phyloP scores from a whole-genome alignment of 2,329 filamentous ascomycete genomes.

The Dothistroma pini region DNA sequence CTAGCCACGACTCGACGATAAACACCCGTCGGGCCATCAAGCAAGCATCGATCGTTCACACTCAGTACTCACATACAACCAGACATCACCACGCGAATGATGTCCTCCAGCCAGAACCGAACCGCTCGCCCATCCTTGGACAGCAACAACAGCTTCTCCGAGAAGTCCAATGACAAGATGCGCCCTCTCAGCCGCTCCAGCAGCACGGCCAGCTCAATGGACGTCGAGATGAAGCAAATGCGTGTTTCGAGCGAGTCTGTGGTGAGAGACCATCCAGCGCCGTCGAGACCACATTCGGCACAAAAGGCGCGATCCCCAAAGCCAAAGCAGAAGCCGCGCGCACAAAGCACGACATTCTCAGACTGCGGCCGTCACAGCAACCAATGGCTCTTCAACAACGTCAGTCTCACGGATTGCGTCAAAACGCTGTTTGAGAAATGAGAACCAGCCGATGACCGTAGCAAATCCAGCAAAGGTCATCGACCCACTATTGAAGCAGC shows the following conservation, averaged over 20 bases:
- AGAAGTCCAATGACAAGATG: conserved; percentile 14
- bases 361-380: conserved; percentile 49
- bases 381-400: conserved; percentile 50
- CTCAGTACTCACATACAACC: neutral
- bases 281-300: neutral
- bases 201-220: conserved; percentile 12
- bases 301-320: conserved; percentile 9
- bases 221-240: conserved; percentile 16
- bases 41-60: neutral
- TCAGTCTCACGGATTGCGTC: conserved; percentile 46
- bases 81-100: neutral
- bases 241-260: conserved; percentile 8
- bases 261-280: neutral
- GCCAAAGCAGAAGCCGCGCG: conserved; percentile 10
- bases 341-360: conserved; percentile 18
- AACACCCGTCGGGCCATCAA: neutral
- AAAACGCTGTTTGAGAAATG: conserved; percentile 28
- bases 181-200: conserved; percentile 14
- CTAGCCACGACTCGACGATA: neutral
- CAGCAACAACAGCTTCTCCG: conserved; percentile 1
- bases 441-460: conserved; percentile 9
- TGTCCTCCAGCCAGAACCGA: neutral
- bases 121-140: neutral
- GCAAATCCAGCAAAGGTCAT: conserved; percentile 7
- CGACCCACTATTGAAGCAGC: conserved; percentile 1